Evolutionary conservation across 2,329 filamentous ascomycete species (phyloP), one percentile per base, ranked within the genome.

Genomic region (Xylariaceae sp.): DNA sequence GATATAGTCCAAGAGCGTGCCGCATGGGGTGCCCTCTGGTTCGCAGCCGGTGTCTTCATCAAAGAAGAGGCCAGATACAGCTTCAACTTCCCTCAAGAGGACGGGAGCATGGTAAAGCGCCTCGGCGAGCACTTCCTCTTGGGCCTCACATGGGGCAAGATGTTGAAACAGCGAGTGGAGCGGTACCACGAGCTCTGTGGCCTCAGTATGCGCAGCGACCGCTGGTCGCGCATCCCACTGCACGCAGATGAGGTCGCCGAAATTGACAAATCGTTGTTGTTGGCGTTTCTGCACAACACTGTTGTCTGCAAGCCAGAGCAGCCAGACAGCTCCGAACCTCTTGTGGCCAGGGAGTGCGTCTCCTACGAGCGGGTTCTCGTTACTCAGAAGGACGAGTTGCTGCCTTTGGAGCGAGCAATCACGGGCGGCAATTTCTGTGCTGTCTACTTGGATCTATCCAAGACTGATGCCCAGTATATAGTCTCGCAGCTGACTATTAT

Each of bases 281-380:
- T 19, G 38, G 38, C 38, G 15, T 41, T 41, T 11, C 17, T 41
- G 8, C 38, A 41, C 34, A 32, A 24, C 16, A 36, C 24, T 3
- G 38, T 18, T 9, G 33, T 33, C 38, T 39, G 33, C 15, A 19
- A 4, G 3, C 18, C 26, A 4, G 19, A 26, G 11, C 4, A 3
- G 11, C 30, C 17, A 39, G 30, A 34, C 9, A 3, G 9, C 19
- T 2, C 9, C 8, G 37, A 32, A 7, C 19, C 4, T 3, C 16
- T 38, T 12, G 4, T 39, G 3, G 38, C 28, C 8, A 34, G 19
- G 15, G 38, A 39, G 19, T 34, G 19, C 8, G 38, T 34, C 31
- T 34, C 38, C 4, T 19, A 28, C 11, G 15, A 13, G 11, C 30
- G 34, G 9, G 9, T 39, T 18, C 38, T 11, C 11, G 19, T 34